A percentile compares a stretch with the other conserved stretches of the same genome.
phyloP scores from a whole-genome alignment of 176 grass and related monocot species.

The Paspalum notatum region DNA sequence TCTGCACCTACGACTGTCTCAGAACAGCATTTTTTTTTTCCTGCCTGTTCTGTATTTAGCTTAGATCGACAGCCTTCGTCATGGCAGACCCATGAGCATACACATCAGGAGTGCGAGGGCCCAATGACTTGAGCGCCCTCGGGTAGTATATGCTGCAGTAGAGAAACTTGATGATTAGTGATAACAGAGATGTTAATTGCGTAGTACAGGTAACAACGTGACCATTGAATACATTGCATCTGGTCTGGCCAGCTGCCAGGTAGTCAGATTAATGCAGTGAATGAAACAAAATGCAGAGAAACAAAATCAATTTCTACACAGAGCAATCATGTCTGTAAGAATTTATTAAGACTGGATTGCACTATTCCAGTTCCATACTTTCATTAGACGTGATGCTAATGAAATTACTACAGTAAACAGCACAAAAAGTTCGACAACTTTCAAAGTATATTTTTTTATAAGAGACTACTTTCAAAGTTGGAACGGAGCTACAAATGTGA shows the following conservation, averaged over 20 bases:
- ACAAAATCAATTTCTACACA: neutral
- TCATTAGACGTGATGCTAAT: neutral
- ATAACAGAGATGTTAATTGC: neutral
- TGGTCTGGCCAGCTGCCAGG: neutral
- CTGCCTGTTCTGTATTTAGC: neutral
- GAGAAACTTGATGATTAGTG: constrained; percentile 23
- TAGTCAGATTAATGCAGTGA: neutral
- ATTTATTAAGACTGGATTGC: neutral
- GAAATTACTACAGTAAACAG: neutral
- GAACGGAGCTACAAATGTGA: neutral
- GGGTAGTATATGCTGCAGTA: constrained; percentile 34
- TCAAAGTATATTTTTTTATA: no score
- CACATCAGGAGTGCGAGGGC: constrained; percentile 23
- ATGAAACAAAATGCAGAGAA: neutral
- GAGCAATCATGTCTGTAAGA: neutral
- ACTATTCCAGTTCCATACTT: constrained; percentile 9
- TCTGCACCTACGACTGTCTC: neutral
- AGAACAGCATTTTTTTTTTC: constrained; percentile 8
- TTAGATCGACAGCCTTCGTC: neutral
- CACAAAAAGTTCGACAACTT: neutral
- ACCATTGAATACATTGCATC: neutral
- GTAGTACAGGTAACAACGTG: neutral
- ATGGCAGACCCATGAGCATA: constrained; percentile 31
- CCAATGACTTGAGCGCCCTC: constrained; percentile 22
- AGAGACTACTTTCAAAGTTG: neutral